Base-by-base conservation (phyloP, 768 basidiomycete species). In the Dictyophora rubrovolvata region DNA sequence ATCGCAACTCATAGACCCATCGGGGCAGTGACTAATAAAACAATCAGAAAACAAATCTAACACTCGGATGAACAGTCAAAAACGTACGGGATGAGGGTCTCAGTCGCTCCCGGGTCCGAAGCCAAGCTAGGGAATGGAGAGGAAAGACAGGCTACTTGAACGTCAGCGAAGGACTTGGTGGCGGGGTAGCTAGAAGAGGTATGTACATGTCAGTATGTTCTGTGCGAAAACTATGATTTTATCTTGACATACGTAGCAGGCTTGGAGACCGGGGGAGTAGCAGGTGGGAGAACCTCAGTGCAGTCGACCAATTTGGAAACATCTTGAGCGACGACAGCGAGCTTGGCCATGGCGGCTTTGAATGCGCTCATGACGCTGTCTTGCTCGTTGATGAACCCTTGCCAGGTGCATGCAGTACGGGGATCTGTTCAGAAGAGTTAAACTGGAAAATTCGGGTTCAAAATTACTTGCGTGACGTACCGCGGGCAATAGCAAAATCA, bases 261-360 rank as follows among this genome's bases (percentile, higher is more conserved):
- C n/a, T 42, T 42, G 42, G 14, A 12, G 42, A n/a, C n/a, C n/a
- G 42, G 42, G 42, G 42, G 42, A 42, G n/a, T 12, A 12, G 42
- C 66, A 18, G 56, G 50, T 5, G 77, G 76, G 35, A 78, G 75
- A 56, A 77, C 73, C 48, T 77, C 76, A 4, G 72, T 74, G 64
- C 77, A 78, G 66, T 78, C 77, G 36, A 73, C 68, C 59, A 78
- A 57, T 5, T 66, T 62, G 56, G 59, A 64, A 12, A 59, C 57
- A 61, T 77, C 69, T 47, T 77, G 74, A 17, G 76, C 78, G 42
- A 78, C 59, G 17, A 75, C 60, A 8, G 74, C 72, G 23, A 79
- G 62, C 65, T 78, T 79, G 35, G 68, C 65, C 74, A 79, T 75
- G 16, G 73, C 77, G 16, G 68, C 68, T n/a, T 67, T 70, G 70